Conservation (phyloP, 305 asterid species). For the Plantago coronopus region DNA sequence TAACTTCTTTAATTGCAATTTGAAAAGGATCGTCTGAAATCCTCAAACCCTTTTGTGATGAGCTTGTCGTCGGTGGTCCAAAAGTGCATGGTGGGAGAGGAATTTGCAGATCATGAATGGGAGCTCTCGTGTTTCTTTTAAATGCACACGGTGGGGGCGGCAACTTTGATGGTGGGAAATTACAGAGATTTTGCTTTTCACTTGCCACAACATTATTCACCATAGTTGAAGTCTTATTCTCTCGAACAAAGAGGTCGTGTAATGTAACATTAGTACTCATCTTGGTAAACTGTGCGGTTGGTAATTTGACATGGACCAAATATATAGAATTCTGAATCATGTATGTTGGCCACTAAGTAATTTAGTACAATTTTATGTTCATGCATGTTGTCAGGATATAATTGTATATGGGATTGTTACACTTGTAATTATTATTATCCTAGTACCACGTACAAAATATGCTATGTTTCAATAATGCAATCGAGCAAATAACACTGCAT, state of each 20-base stretch:
- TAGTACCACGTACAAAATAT: no score
- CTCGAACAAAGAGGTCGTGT: slow-evolving; percentile 59
- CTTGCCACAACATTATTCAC: slow-evolving; percentile 20
- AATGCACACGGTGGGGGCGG: slow-evolving; percentile 46
- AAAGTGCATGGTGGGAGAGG: slow-evolving; percentile 63
- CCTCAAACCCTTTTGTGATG: slow-evolving; percentile 35
- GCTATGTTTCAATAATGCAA: no score
- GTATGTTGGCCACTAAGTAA: no score
- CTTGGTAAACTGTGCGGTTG: slow-evolving; percentile 1
- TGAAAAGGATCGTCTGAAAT: slow-evolving; percentile 55
- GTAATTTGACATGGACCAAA: no score
- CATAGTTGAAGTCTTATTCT: slow-evolving; percentile 45
- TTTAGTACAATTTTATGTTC: no score
- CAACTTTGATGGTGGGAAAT: slow-evolving; percentile 21
- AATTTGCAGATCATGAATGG: slow-evolving; percentile 36
- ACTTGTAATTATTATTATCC: no score
- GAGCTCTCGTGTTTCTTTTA: slow-evolving; percentile 25
- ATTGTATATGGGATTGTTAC: no score
- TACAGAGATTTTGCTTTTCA: neutral
- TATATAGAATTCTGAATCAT: no score
- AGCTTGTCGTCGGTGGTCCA: slow-evolving; percentile 27
- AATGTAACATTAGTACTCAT: slow-evolving; percentile 51
- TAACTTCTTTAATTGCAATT: slow-evolving; percentile 54
- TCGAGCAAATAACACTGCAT: no score
- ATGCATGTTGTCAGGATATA: no score